Base-by-base conservation (phyloP, 116 monocot species). In the Dioscorea cayenensis region DNA sequence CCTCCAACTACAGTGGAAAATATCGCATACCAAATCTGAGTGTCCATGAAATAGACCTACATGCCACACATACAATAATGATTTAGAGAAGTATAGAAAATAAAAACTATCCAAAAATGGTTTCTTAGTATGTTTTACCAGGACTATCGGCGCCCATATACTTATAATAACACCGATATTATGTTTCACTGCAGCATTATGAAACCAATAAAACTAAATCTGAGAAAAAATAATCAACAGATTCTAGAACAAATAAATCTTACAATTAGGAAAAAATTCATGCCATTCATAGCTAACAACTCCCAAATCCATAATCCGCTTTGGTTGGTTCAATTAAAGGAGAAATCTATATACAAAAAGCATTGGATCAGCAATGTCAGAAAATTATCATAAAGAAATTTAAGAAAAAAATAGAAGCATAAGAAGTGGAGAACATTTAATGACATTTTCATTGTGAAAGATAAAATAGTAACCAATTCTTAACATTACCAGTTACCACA, bases 1-100 rank as follows among this genome's bases (percentile, higher is more conserved):
- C 94, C 94, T 36, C 99, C 99, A 78, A 85, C 84, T 73, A 99
- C 73, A 32, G 99, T 99, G 13, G 89, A 88, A 75, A 89, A 99
- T 76, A 99, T 99, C 25, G 99, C 89, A 82, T 99, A 99, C 99
- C 99, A 99, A 84, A 99, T 99, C 75, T 94, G 99, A 59, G 83
- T 66, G 71, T 99, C 99, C 99, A 99, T 99, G 77, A 99, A 99
- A 82, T 99, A 99, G 32, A 99, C 97, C 97, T 97, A 51, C 20
- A 70, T 48, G 25, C 28, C 21, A 59, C 12, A 23, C 5, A 62
- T 27, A 22, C 12, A 23, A 23, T 20, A 5, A 62, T 62, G 25
- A 23, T 20, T 62, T 20, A 27, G 18, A 7, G 23, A 11, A 62
- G 62, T 27, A 0, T 0, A 62, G 55, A 62, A 21, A 62, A 20